A percentile compares a stretch with the other conserved stretches of the same genome.
These are phyloP conservation scores for Amorphotheca resinae DNA, from an alignment of 495 filamentous ascomycete genomes.

Conservation along the genomic window DNA sequence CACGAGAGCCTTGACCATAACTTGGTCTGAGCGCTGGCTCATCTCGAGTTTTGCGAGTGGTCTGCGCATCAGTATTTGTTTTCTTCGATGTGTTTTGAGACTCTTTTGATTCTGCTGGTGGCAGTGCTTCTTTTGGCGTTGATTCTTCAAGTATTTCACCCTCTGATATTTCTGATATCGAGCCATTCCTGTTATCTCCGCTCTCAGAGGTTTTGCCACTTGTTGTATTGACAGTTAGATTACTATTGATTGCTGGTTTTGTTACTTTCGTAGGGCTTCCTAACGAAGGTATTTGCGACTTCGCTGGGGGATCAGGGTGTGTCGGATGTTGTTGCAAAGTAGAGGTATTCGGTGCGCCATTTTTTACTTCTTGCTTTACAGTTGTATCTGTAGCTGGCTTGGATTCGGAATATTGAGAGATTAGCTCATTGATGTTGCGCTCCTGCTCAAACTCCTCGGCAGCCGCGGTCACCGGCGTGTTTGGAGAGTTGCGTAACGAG, in stretches of 20 bases:
- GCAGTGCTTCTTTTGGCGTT: neutral
- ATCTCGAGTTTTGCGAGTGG: constrained; percentile 2
- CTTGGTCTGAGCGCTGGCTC: neutral
- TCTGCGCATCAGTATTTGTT: constrained; percentile 2
- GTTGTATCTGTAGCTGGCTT: constrained; percentile 9
- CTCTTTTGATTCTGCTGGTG: constrained; percentile 7
- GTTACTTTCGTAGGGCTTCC: constrained; percentile 16
- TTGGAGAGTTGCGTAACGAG: constrained; percentile 7
- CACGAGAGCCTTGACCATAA: constrained; percentile 3
- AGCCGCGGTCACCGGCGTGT: constrained; percentile 3
- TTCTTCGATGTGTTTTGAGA: neutral
- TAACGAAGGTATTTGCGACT: constrained; percentile 15
- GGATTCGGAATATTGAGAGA: constrained; percentile 12
- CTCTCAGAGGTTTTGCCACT: constrained; percentile 1
- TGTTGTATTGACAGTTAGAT: neutral
- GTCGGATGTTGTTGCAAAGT: constrained; percentile 1
- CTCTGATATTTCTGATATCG: constrained; percentile 17
- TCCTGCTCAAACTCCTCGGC: constrained; percentile 12
- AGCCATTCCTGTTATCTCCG: constrained; percentile 7
- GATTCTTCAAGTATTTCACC: constrained; percentile 20
- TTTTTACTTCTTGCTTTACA: constrained; percentile 6
- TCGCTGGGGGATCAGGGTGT: neutral
- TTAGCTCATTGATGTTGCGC: constrained; percentile 15
- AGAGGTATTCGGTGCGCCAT: too few species aligned
- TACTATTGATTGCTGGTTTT: constrained; percentile 10